phyloP scores from a whole-genome alignment of 1,284 basidiomycete genomes.

The Sparassis latifolia region DNA sequence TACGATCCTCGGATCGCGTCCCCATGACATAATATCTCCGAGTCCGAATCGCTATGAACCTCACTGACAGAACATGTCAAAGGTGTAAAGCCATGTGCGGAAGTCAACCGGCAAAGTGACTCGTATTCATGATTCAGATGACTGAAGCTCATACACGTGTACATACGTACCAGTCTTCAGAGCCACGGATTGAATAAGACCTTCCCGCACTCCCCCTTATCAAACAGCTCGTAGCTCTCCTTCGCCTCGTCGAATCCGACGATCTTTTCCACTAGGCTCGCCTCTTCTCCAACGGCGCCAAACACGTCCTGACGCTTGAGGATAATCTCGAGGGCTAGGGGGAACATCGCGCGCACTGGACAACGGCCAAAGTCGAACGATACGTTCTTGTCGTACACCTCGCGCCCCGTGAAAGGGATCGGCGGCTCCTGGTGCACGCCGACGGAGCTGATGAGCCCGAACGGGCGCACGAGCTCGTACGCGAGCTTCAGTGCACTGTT shows the following conservation, averaged over 20 bases:
- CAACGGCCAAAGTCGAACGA: conserved; percentile 83
- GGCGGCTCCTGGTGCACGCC: conserved; percentile 60
- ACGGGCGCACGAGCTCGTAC: conserved; percentile 73
- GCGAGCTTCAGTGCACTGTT: conserved; percentile 64
- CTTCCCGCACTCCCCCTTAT: conserved; percentile 66
- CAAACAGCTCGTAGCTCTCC: conserved; percentile 57
- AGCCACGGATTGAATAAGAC: conserved; percentile 67
- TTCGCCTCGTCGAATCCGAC: conserved; percentile 50
- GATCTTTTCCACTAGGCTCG: conserved; percentile 59
- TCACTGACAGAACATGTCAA: too few relatives aligned
- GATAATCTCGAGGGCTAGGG: conserved; percentile 66
- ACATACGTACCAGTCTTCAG: too few relatives aligned
- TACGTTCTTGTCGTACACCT: conserved; percentile 79
- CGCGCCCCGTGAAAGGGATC: conserved; percentile 54
- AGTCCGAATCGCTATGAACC: too few relatives aligned
- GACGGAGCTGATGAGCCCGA: conserved; percentile 75
- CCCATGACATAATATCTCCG: too few relatives aligned
- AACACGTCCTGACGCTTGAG: conserved; percentile 66
- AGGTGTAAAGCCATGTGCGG: too few relatives aligned
- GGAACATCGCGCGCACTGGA: conserved; percentile 77
- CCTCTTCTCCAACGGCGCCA: conserved; percentile 48
- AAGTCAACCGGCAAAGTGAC: too few relatives aligned
- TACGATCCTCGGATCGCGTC: too few relatives aligned
- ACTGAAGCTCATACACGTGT: too few relatives aligned
- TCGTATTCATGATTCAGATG: too few relatives aligned